phyloP scores from a whole-genome alignment of 2,329 filamentous ascomycete genomes.

The Colletotrichum orbiculare region DNA sequence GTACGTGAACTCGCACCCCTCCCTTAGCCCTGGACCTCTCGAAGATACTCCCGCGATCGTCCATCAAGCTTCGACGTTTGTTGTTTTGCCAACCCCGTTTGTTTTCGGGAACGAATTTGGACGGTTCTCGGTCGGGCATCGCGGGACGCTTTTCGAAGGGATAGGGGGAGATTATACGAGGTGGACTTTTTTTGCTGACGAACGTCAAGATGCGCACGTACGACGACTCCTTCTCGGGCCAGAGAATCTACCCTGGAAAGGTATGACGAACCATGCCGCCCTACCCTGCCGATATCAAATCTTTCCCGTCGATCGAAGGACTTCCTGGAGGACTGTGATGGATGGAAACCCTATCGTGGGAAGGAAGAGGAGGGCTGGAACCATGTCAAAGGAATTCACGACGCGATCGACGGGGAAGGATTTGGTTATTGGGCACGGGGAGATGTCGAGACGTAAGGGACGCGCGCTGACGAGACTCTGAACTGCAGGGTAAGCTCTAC shows the following conservation, averaged over 20 bases:
- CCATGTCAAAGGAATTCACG: not conserved
- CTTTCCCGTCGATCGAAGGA: constrained; percentile 23
- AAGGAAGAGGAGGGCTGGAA: too few species aligned
- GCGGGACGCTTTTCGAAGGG: not conserved
- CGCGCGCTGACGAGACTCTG: constrained; percentile 43
- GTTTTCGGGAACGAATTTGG: too few species aligned
- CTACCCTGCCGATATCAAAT: not conserved
- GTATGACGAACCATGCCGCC: constrained; percentile 55
- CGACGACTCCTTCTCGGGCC: constrained; percentile 74
- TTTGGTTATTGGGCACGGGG: not conserved
- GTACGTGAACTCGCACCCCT: constrained; percentile 16
- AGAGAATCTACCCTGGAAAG: constrained; percentile 76
- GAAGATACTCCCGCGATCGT: too few species aligned
- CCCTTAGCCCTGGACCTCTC: not conserved
- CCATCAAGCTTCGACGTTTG: too few species aligned
- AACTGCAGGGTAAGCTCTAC: constrained; percentile 94
- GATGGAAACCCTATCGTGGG: not conserved
- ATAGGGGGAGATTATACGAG: too few species aligned
- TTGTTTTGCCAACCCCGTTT: too few species aligned
- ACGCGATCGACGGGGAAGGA: constrained; percentile 14
- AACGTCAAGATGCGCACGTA: constrained; percentile 70
- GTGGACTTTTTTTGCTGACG: not conserved
- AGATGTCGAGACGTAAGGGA: constrained; percentile 1
- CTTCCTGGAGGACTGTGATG: not conserved
- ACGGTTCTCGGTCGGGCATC: too few species aligned